phyloP scores from a whole-genome alignment of 345 rosid species.

The Acer negundo region DNA sequence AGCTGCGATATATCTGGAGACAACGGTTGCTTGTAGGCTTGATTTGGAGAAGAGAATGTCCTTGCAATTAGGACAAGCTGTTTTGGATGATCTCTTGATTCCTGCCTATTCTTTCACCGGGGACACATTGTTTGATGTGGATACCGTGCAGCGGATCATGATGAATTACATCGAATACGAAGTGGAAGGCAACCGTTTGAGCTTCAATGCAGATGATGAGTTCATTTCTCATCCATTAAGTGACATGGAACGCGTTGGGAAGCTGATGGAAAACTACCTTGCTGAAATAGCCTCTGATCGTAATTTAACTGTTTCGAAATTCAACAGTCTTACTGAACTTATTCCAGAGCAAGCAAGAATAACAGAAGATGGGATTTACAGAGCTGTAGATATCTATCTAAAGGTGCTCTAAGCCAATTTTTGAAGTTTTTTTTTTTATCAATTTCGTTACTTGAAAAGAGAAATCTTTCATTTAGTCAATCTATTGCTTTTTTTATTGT shows the following conservation, averaged over 20 bases:
- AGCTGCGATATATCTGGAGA: slow-evolving; percentile 81
- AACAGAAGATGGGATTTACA: slow-evolving; percentile 88
- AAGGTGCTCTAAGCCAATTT: slow-evolving; percentile 51
- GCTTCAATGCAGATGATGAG: slow-evolving; percentile 39
- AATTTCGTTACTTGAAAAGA: background rate
- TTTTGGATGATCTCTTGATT: slow-evolving; percentile 80
- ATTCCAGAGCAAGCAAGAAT: slow-evolving; percentile 77
- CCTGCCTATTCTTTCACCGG: slow-evolving; percentile 78
- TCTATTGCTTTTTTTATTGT: slow-evolving; percentile 1
- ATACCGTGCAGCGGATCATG: slow-evolving; percentile 78
- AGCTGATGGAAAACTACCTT: slow-evolving; percentile 83
- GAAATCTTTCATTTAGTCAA: background rate
- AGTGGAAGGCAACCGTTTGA: slow-evolving; percentile 46
- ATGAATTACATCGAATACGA: slow-evolving; percentile 66
- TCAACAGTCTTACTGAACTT: slow-evolving; percentile 70
- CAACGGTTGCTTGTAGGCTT: slow-evolving; percentile 92
- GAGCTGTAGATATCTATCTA: slow-evolving; percentile 88
- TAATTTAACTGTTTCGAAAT: slow-evolving; percentile 58
- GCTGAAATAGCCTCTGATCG: slow-evolving; percentile 88
- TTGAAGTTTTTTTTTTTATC: background rate
- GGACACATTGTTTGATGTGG: slow-evolving; percentile 80
- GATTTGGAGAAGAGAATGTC: slow-evolving; percentile 92
- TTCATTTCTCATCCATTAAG: slow-evolving; percentile 44
- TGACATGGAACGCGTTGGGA: slow-evolving; percentile 82
- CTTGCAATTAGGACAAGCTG: slow-evolving; percentile 77